Evolutionary conservation across 768 basidiomycete genomes (phyloP).

Genomic region (Tylopilus sp.): DNA sequence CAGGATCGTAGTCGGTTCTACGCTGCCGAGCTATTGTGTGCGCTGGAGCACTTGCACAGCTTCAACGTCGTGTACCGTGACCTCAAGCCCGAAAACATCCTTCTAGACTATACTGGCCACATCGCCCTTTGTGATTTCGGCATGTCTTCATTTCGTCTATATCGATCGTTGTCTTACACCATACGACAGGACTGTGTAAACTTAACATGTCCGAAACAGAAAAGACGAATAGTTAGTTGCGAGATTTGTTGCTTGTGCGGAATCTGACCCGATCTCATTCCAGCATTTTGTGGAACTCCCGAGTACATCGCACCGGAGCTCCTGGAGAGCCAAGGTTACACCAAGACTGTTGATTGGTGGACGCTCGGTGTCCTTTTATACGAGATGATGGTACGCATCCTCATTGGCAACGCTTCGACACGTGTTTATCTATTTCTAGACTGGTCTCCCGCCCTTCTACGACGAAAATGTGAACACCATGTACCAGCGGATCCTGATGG

Average conservation of each 20-base stretch:
- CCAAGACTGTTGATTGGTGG: slow-evolving; percentile 99
- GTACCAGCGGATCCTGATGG: slow-evolving; percentile 93
- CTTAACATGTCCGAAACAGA: slow-evolving; percentile 97
- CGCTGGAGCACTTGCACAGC: slow-evolving; percentile 91
- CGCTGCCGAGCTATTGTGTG: slow-evolving; percentile 94
- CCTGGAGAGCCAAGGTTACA: slow-evolving; percentile 94
- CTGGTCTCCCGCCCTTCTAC: slow-evolving; percentile 97
- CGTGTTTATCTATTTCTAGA: slow-evolving; percentile 40
- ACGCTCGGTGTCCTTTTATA: slow-evolving; percentile 94
- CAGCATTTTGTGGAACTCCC: slow-evolving; percentile 97
- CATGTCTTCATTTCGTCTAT: slow-evolving; percentile 16
- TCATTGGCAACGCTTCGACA: background rate
- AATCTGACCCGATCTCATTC: slow-evolving; percentile 5
- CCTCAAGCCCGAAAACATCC: slow-evolving; percentile 96
- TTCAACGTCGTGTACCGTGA: slow-evolving; percentile 99
- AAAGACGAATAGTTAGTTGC: slow-evolving; percentile 82
- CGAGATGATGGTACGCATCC: slow-evolving; percentile 79
- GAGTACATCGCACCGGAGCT: slow-evolving; percentile 99
- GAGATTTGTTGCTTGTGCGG: background rate
- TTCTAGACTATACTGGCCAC: slow-evolving; percentile 96
- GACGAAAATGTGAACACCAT: slow-evolving; percentile 98
- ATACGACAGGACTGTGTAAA: slow-evolving; percentile 72
- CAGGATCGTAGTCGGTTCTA: slow-evolving; percentile 93
- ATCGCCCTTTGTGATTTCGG: slow-evolving; percentile 98
- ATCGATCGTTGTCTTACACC: slow-evolving; percentile 2